Base-by-base conservation (phyloP, 2,329 filamentous ascomycete genomes). In the Drechslera avenae region DNA sequence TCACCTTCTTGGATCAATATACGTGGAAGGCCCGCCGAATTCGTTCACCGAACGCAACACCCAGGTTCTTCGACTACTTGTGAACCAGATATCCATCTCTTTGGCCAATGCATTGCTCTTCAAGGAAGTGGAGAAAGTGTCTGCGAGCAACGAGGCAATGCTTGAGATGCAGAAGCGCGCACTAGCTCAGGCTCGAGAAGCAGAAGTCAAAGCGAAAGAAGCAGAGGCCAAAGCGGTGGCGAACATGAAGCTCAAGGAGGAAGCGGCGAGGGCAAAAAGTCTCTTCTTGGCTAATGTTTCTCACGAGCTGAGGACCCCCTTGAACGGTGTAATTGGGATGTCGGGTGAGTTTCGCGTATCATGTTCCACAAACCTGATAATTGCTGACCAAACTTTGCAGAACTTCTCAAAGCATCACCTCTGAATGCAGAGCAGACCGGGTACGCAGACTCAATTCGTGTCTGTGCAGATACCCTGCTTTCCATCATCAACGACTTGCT, bases 221-320 rank as follows among this genome's bases (percentile, higher is more conserved):
- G 89, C 89, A 1, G 88, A 92, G 69, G 84, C 87, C 0, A 85
- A 90, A 66, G 89, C 89, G 6, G 85, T 89, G 66, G 83, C 86
- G 53, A 91, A 90, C 69, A 88, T 92, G 68, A 87, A 89, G 73
- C 81, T 92, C 32, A 90, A 90, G 13, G 89, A 93, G 68, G 89
- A 93, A 71, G 89, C 89, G 9, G 88, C 89, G 17, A 90, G 89
- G 72, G 89, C 89, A 32, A 93, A 93, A 71, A 88, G 86, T 2
- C 90, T 92, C 50, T 93, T 93, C 69, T 65, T 82, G 3, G 80
- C 80, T 4, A 82, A 82, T 43, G 79, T 82, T 3, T 79, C 76
- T 3, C 73, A 75, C 55, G 80, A 93, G 73, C 76, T 93, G 50
- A 48, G 80, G 4, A 82, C 80, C 3, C 80, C 80, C 1, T 67